phyloP scores from a whole-genome alignment of 2,329 filamentous ascomycete species.

The Bretziella fagacearum region DNA sequence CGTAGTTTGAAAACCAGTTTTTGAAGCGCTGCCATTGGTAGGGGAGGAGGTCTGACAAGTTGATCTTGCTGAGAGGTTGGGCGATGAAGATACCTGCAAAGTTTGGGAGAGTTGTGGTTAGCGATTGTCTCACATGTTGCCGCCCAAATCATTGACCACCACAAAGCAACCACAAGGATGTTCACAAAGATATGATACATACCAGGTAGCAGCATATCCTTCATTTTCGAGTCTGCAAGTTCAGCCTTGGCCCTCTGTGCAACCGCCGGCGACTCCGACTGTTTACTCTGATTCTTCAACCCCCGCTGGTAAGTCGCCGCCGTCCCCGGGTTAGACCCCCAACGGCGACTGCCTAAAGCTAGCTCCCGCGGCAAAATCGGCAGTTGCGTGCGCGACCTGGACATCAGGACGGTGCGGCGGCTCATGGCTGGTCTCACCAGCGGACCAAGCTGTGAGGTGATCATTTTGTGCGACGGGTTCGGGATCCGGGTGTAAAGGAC shows the following conservation, averaged over 20 bases:
- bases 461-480: neutral
- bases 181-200: too few species aligned
- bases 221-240: constrained; percentile 4
- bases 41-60: constrained; percentile 21
- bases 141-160: too few species aligned
- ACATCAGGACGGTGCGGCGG: neutral
- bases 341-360: too few species aligned
- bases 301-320: too few species aligned
- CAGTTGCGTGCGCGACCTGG: neutral
- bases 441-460: constrained; percentile 6
- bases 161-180: too few species aligned
- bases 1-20: constrained; percentile 23
- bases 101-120: neutral
- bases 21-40: constrained; percentile 25
- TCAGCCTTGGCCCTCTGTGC: neutral
- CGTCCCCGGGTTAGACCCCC: too few species aligned
- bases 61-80: constrained; percentile 20
- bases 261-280: constrained; percentile 9
- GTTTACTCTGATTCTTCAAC: neutral
- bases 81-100: constrained; percentile 31
- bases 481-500: neutral
- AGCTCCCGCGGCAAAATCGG: too few species aligned
- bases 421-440: constrained; percentile 4
- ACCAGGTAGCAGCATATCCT: constrained; percentile 14
- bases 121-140: neutral